A percentile compares a stretch with the other conserved stretches of the same genome.
Evolutionary conservation across 257 asterid genomes (phyloP).

Genomic region (Voacanga thouarsii): DNA sequence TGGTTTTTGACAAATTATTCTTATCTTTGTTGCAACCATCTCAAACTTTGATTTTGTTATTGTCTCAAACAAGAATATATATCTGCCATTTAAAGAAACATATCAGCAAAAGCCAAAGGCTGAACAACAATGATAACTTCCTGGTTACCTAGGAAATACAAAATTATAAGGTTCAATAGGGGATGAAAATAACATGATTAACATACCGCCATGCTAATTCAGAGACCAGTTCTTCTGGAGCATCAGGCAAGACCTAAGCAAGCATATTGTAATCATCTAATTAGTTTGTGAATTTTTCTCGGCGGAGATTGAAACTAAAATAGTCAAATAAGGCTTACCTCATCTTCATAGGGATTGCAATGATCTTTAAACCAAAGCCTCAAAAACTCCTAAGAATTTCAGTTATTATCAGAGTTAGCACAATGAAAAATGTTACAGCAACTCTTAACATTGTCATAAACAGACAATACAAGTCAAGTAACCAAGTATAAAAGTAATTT

Average conservation of each 20-base stretch:
- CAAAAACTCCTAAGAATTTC: slow-evolving; percentile 72
- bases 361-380: slow-evolving; percentile 91
- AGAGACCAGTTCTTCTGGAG: slow-evolving; percentile 81
- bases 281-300: slow-evolving; percentile 2
- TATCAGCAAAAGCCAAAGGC: not conserved
- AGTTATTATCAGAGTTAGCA: slow-evolving; percentile 19
- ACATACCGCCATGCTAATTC: slow-evolving; percentile 93
- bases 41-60: slow-evolving; percentile 68
- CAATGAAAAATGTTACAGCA: not conserved
- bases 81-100: slow-evolving; percentile 42
- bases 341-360: slow-evolving; percentile 87
- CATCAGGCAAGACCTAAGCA: slow-evolving; percentile 81
- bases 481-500: not conserved
- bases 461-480: not conserved
- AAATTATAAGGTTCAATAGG: not conserved
- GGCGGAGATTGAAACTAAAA: not conserved
- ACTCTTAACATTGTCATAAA: not conserved
- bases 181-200: not conserved
- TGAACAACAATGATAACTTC: not conserved
- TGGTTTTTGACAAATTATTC: not conserved
- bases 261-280: slow-evolving; percentile 13
- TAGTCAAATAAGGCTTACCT: slow-evolving; percentile 38
- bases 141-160: not conserved
- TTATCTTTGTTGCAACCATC: slow-evolving; percentile 56
- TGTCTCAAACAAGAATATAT: slow-evolving; percentile 77